Evolutionary conservation across 352 stramenopile genomes (phyloP).

Genomic region (Phytopythium montanum): DNA sequence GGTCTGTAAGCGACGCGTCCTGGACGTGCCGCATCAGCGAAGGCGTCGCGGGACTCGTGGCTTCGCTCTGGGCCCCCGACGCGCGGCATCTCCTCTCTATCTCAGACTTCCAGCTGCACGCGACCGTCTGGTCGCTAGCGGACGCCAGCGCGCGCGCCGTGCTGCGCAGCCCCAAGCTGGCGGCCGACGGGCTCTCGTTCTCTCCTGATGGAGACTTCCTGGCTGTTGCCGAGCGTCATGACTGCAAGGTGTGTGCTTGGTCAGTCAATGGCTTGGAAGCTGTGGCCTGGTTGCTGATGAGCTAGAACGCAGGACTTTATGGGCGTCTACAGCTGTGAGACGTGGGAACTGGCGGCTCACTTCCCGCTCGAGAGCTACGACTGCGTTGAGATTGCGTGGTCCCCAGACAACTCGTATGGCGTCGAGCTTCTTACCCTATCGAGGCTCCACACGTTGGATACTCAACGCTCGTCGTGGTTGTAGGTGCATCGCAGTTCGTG

Average conservation of each 20-base stretch:
- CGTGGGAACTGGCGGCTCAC: constrained; percentile 67
- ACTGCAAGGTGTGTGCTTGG: constrained; percentile 55
- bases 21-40: constrained; percentile 77
- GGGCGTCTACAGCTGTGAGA: constrained; percentile 70
- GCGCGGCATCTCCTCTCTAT: constrained; percentile 71
- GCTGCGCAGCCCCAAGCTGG: constrained; percentile 69
- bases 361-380: constrained; percentile 81
- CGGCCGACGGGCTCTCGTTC: constrained; percentile 61
- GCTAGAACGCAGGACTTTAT: constrained; percentile 53
- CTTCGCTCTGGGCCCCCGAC: constrained; percentile 51
- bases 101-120: constrained; percentile 83
- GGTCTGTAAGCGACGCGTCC: constrained; percentile 58
- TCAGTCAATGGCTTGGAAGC: neutral
- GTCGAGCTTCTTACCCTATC: neutral
- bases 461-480: neutral
- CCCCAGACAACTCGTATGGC: constrained; percentile 62
- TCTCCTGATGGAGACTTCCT: constrained; percentile 52
- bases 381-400: constrained; percentile 68
- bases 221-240: constrained; percentile 63
- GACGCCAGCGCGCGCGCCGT: constrained; percentile 48
- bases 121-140: constrained; percentile 76
- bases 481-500: constrained; percentile 58
- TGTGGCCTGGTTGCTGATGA: neutral
- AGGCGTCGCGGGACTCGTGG: constrained; percentile 59
- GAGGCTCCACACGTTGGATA: neutral